Evolutionary conservation across 2,329 filamentous ascomycete species (phyloP).

Genomic region (Blastomyces parvus): DNA sequence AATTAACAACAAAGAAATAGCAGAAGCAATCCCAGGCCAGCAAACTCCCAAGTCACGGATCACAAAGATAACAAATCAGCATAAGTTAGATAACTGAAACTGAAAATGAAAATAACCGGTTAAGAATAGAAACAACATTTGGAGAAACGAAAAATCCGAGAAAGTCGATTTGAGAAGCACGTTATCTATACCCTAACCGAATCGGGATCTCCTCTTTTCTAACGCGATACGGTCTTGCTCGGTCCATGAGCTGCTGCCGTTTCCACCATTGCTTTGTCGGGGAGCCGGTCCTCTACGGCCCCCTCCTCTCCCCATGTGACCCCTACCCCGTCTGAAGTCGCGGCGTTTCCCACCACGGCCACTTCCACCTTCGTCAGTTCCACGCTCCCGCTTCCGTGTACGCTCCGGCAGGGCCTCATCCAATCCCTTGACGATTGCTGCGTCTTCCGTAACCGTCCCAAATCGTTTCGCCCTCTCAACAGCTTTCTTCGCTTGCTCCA

Average conservation of each 20-base stretch:
- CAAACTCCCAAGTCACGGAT: conserved; percentile 5
- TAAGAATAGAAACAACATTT: conserved; percentile 2
- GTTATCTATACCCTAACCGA: conserved; percentile 18
- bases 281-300: conserved; percentile 17
- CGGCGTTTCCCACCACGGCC: conserved; percentile 36
- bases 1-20: neutral
- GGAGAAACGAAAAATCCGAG: conserved; percentile 1
- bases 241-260: conserved; percentile 18
- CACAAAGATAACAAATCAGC: neutral
- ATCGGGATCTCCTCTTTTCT: conserved; percentile 42
- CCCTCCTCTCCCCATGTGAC: conserved; percentile 14
- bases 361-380: conserved; percentile 27
- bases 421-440: conserved; percentile 30
- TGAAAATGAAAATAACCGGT: neutral
- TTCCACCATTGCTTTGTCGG: conserved; percentile 7
- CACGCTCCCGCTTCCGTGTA: conserved; percentile 33
- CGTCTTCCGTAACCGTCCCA: conserved; percentile 23
- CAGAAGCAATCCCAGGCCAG: conserved; percentile 5
- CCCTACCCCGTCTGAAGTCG: conserved; percentile 23
- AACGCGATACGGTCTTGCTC: conserved; percentile 37
- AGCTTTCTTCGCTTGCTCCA: conserved; percentile 36
- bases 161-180: neutral
- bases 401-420: conserved; percentile 39
- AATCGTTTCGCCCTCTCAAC: conserved; percentile 41
- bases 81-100: conserved; percentile 2